Conservation (phyloP, 441 rosid species). For the Erodium chrysanthum region DNA sequence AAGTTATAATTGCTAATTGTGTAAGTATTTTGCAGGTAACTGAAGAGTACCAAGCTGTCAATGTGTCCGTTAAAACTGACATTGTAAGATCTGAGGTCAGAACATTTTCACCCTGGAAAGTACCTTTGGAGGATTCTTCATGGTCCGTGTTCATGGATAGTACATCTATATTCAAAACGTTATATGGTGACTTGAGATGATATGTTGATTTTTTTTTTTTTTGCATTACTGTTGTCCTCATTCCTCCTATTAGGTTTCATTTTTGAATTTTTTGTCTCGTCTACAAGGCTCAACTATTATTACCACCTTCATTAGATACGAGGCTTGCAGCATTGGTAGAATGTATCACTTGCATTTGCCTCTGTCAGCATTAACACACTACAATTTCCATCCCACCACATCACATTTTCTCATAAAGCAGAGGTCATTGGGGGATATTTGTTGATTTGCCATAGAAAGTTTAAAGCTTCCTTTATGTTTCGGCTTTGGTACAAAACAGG, state of each 20-base stretch:
- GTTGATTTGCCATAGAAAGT: not conserved
- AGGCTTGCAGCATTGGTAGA: not conserved
- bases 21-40: slow-evolving; percentile 45
- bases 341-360: not conserved
- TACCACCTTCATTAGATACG: not conserved
- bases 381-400: not conserved
- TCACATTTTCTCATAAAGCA: not conserved
- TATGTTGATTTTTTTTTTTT: not conserved
- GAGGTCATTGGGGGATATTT: not conserved
- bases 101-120: slow-evolving; percentile 16
- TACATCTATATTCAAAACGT: not conserved
- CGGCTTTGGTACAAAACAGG: not conserved
- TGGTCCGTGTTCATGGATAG: not conserved
- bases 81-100: slow-evolving; percentile 75
- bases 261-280: too few species aligned
- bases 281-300: not conserved
- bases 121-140: slow-evolving; percentile 15
- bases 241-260: not conserved
- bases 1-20: slow-evolving; percentile 16
- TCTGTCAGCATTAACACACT: not conserved
- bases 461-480: not conserved
- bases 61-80: slow-evolving; percentile 75
- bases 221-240: not conserved
- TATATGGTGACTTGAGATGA: slow-evolving; percentile 6
- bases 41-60: slow-evolving; percentile 90